These are phyloP conservation scores for Colletotrichum tofieldiae DNA, from an alignment of 2,329 filamentous ascomycete genomes.

Conservation along the genomic window DNA sequence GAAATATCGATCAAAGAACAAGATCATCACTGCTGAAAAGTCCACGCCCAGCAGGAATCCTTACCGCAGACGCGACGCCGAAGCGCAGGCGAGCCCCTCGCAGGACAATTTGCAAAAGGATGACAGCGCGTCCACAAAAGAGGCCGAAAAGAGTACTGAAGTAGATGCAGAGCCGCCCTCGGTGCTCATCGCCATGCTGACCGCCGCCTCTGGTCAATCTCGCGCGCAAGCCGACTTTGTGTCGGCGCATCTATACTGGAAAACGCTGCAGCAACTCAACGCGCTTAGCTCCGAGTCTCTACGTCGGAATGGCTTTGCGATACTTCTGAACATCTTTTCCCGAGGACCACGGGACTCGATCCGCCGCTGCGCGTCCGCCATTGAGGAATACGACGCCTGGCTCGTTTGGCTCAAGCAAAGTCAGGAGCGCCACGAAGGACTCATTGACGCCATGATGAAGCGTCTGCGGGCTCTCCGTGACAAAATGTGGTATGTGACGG, in stretches of 20 bases:
- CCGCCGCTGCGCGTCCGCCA: constrained; percentile 78
- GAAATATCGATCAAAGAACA: constrained; percentile 74
- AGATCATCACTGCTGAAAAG: constrained; percentile 66
- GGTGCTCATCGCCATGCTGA: constrained; percentile 80
- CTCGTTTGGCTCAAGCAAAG: constrained; percentile 88
- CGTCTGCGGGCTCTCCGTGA: constrained; percentile 84
- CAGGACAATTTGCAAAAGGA: constrained; percentile 31
- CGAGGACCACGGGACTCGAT: constrained; percentile 80
- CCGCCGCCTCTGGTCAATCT: constrained; percentile 82
- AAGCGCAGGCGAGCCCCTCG: constrained; percentile 6
- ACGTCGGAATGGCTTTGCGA: constrained; percentile 78
- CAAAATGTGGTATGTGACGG: constrained; percentile 99
- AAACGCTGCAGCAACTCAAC: constrained; percentile 82
- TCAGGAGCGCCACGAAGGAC: constrained; percentile 82
- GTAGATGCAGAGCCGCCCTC: constrained; percentile 47
- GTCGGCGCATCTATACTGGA: constrained; percentile 88
- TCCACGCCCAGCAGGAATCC: constrained; percentile 73
- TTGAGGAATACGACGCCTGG: constrained; percentile 86
- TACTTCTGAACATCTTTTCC: constrained; percentile 81
- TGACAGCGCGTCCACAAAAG: neutral
- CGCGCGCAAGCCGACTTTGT: constrained; percentile 87
- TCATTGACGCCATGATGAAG: constrained; percentile 82
- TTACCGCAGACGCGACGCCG: constrained; percentile 59
- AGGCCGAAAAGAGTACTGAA: constrained; percentile 41
- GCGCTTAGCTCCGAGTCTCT: constrained; percentile 73